These are phyloP conservation scores for Sclerotinia sclerotiorum DNA, from an alignment of 2,329 filamentous ascomycete species.

Conservation along the genomic window DNA sequence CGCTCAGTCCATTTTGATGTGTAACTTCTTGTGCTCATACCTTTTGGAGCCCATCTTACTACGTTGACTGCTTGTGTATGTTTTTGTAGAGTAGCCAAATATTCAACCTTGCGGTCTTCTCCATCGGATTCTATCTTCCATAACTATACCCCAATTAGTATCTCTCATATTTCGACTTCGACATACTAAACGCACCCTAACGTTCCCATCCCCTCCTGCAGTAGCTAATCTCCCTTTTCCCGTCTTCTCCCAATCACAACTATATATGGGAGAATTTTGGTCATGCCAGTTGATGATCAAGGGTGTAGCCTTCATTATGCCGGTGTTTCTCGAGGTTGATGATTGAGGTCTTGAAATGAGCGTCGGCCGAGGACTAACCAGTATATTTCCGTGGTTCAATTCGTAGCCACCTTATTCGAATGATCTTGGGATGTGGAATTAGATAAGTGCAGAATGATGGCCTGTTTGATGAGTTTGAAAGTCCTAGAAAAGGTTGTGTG, in stretches of 20 bases:
- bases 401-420: neutral
- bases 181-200: constrained; percentile 61
- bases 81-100: constrained; percentile 86
- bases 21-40: constrained; percentile 48
- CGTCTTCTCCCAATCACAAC: constrained; percentile 90
- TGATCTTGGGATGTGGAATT: neutral
- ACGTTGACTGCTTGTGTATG: constrained; percentile 98
- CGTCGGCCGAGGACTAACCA: neutral
- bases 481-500: neutral
- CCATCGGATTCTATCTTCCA: constrained; percentile 88
- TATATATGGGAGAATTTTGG: constrained; percentile 95
- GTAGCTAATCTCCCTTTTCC: constrained; percentile 91
- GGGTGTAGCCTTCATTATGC: constrained; percentile 86
- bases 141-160: constrained; percentile 53
- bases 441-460: neutral
- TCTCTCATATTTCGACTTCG: neutral
- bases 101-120: constrained; percentile 85
- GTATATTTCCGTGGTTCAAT: neutral
- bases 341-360: neutral
- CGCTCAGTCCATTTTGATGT: neutral
- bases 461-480: neutral
- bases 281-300: constrained; percentile 99
- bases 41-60: constrained; percentile 91
- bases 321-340: constrained; percentile 13
- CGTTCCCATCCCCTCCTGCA: constrained; percentile 93